Evolutionary conservation across 2,329 filamentous ascomycete genomes (phyloP), one percentile per base, ranked within the genome.

Genomic region (Thielaviopsis punctulata): DNA sequence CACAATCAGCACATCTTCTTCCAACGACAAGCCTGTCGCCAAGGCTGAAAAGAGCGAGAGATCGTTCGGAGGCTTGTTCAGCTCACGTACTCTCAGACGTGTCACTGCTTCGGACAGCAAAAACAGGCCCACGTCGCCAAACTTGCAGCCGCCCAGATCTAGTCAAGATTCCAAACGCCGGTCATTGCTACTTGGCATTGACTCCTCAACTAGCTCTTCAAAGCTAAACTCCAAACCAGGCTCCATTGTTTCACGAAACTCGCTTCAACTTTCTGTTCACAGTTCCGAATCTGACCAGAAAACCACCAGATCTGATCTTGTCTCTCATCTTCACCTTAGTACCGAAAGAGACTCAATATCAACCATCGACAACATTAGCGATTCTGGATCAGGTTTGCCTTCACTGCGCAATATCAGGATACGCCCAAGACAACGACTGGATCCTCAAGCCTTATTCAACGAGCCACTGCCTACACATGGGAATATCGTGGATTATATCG

Each of bases 1-100:
- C n/a, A 70, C 68, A 54, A 70, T 69, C 9, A 33, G 47, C 22
- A 55, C 53, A 1, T 60, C 65, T 12, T 72, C 69, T 0, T 67
- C 67, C 0, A 60, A 41, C 15, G 44, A 39, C 18, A 25, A 15
- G 7, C 30, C 12, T 36, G n/a, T n/a, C 30, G 30, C 13, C 13
- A 36, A 36, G 30, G 23, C 22, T 2, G 49, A 55, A 45, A 52
- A 54, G 19, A 54, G 60, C 24, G 62, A 67, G 12, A 64, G 68
- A 39, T 63, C 65, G 0, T 69, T 71, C 54, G 50, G 53, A 22
- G 66, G 66, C 3, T 66, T 76, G 45, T 68, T 77, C 49, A 63
- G 68, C 33, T 61, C 64, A 23, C 67, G 68, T 49, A 62, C 62
- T 45, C 63, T 64, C 52, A 67, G 63, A 58, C 67, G 64, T 49